phyloP scores from a whole-genome alignment of 768 basidiomycete species.

The Boletus sp. region DNA sequence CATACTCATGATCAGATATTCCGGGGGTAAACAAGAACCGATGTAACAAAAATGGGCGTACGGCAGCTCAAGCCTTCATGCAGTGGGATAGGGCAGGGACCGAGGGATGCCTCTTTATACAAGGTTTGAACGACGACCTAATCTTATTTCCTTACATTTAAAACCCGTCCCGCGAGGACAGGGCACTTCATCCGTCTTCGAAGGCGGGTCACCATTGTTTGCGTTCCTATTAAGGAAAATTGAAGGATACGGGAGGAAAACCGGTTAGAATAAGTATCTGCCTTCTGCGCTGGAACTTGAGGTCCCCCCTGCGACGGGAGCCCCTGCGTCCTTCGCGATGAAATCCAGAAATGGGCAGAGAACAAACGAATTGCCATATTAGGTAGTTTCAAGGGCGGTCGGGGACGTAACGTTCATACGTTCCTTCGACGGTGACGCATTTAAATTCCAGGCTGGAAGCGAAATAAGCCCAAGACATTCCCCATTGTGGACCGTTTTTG shows the following conservation, averaged over 20 bases:
- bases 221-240: constrained; percentile 30
- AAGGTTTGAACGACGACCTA: constrained; percentile 30
- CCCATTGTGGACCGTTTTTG: constrained; percentile 16
- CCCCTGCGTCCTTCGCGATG: constrained; percentile 24
- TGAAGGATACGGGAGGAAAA: constrained; percentile 30
- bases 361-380: constrained; percentile 37
- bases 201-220: constrained; percentile 30
- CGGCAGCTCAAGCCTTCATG: constrained; percentile 37
- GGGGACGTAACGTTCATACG: constrained; percentile 31
- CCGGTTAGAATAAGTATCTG: constrained; percentile 30
- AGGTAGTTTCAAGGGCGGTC: constrained; percentile 36
- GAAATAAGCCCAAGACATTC: constrained; percentile 24
- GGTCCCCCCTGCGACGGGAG: constrained; percentile 27
- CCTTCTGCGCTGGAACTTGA: constrained; percentile 35
- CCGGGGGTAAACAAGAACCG: constrained; percentile 20
- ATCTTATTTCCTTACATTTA: constrained; percentile 31
- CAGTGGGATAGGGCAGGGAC: constrained; percentile 29
- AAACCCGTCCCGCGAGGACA: constrained; percentile 24
- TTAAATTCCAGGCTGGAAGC: constrained; percentile 28
- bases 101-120: constrained; percentile 33
- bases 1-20: constrained; percentile 31
- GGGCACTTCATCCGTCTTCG: constrained; percentile 19
- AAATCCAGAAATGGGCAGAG: constrained; percentile 30
- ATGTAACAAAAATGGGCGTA: constrained; percentile 34
- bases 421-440: constrained; percentile 29